Evolutionary conservation across 176 grass and related monocot genomes (phyloP).

Genomic region (Alloteropsis semialata): DNA sequence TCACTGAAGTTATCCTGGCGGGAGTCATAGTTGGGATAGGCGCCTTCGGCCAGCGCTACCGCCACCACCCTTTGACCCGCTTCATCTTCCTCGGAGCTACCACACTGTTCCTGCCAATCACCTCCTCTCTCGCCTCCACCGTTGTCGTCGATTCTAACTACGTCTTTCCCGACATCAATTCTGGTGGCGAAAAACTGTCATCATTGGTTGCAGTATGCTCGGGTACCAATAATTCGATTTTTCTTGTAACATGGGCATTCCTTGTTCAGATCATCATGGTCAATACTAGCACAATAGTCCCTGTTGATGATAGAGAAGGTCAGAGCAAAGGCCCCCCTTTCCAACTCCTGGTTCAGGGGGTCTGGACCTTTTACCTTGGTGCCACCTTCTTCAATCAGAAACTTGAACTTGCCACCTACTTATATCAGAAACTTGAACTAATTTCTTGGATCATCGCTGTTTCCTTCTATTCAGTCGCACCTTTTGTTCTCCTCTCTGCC

Average conservation of each 20-base stretch:
- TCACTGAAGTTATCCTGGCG: not conserved
- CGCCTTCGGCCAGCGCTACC: not conserved
- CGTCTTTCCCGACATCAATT: no score
- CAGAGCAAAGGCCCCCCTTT: not conserved
- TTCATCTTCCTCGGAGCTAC: not conserved
- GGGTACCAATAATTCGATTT: accelerated
- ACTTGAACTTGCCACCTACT: no score
- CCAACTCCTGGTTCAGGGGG: not conserved
- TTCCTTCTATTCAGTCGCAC: not conserved
- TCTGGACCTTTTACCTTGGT: not conserved
- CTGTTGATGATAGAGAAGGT: not conserved
- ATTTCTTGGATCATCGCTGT: no score
- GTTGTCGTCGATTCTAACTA: not conserved
- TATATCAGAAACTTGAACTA: no score
- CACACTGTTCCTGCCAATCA: slow-evolving; percentile 16
- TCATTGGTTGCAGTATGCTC: no score
- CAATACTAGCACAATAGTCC: not conserved
- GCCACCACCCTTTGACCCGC: not conserved
- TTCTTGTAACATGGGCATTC: not conserved
- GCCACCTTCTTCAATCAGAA: no score
- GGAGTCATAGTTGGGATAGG: not conserved
- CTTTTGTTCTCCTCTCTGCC: not conserved
- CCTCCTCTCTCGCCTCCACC: not conserved
- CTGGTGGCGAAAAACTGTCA: not conserved
- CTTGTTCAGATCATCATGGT: not conserved